Evolutionary conservation across 176 grass and related monocot genomes (phyloP).

Genomic region (Carex pumila): DNA sequence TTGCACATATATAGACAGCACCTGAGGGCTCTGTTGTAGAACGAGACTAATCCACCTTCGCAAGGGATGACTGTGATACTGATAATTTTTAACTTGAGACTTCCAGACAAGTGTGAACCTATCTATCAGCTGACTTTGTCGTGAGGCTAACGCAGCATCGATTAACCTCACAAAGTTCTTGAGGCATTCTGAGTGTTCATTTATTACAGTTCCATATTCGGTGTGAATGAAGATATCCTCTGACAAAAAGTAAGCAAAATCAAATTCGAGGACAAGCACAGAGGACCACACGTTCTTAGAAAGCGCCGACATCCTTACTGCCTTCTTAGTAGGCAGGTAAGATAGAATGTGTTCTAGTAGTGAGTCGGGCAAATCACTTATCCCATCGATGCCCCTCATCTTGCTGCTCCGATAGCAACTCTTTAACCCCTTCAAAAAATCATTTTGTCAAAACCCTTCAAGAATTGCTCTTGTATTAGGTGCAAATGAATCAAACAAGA

Average conservation of each 20-base stretch:
- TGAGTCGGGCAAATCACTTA: background rate
- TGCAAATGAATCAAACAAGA: background rate
- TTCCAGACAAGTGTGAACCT: background rate
- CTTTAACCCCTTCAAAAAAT: background rate
- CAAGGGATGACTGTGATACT: background rate
- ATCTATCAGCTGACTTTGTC: background rate
- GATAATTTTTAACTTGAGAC: background rate
- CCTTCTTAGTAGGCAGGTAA: background rate
- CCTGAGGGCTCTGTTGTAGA: background rate
- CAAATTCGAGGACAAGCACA: background rate
- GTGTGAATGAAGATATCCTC: background rate
- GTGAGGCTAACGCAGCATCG: background rate
- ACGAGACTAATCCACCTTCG: background rate
- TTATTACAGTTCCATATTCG: background rate
- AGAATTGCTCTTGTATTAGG: background rate
- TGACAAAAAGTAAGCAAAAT: background rate
- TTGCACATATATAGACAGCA: constrained; percentile 4
- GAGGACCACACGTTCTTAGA: background rate
- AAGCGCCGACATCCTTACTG: background rate
- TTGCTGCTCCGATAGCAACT: background rate
- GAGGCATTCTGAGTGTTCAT: background rate
- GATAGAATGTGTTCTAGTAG: background rate
- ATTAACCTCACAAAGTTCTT: background rate
- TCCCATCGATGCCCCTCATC: background rate
- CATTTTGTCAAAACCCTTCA: background rate